phyloP scores from a whole-genome alignment of 257 asterid genomes.

The Nicotiana knightiana region DNA sequence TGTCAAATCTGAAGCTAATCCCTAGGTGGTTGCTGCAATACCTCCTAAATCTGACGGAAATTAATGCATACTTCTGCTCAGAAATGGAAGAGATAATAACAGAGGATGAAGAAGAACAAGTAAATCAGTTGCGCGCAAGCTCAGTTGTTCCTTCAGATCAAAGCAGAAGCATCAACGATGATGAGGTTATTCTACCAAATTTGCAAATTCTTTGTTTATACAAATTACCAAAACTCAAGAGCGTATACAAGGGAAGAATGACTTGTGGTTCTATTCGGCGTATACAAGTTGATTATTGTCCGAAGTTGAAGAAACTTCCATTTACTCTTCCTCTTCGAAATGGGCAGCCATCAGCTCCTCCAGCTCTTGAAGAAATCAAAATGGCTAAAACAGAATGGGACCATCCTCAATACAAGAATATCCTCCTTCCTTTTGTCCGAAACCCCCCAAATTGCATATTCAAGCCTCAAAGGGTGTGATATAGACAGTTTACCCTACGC shows the following conservation, averaged over 20 bases:
- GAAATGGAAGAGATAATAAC: slow-evolving; percentile 21
- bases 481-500: no score
- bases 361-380: background rate
- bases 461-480: background rate
- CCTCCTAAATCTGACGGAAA: slow-evolving; percentile 12
- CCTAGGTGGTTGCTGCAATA: background rate
- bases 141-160: background rate
- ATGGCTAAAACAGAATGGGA: background rate
- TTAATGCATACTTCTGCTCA: background rate
- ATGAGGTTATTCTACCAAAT: slow-evolving; percentile 10
- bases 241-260: slow-evolving; percentile 16
- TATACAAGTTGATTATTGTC: background rate
- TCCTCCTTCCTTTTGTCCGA: background rate
- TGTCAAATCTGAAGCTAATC: slow-evolving; percentile 15
- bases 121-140: background rate
- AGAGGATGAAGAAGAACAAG: slow-evolving; percentile 4
- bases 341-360: background rate
- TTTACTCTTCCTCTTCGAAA: background rate
- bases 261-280: slow-evolving; percentile 8
- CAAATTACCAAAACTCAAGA: slow-evolving; percentile 14
- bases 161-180: background rate
- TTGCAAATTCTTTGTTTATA: slow-evolving; percentile 5
- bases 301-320: background rate
- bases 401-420: background rate
- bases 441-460: background rate